Base-by-base conservation (phyloP, 2,329 filamentous ascomycete species). In the Aspergillus ochraceus region DNA sequence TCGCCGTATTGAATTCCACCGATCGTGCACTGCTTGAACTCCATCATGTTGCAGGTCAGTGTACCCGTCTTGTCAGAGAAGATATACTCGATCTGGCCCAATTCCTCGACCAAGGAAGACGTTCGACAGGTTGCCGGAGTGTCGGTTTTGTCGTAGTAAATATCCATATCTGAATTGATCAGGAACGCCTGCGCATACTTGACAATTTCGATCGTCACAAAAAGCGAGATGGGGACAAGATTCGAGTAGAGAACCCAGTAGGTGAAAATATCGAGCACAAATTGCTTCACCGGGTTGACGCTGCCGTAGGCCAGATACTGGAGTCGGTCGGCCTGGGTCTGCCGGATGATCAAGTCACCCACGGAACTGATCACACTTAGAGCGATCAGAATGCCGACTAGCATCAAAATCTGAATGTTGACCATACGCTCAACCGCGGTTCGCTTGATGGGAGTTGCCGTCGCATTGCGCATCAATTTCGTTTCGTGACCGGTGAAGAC, bases 181-280 rank as follows among this genome's bases (percentile, higher is more conserved):
- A 99, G 86, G 69, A 95, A 95, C n/a, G 92, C 95, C 67, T 97
- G 93, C 82, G 90, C 97, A 74, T 98, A 97, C 77, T 99, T 99
- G 80, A 99, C 94, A 66, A 99, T 85, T 78, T 99, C 95, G 55
- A 99, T 88, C 0, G 95, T 99, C 64, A 99, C 95, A 75, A 99
- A 99, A 3, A 99, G 88, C 30, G 94, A 98, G 70, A 99, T 97
- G 36, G 95, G 95, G 51, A 99, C 95, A 69, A 99, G 80, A 55
- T 96, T 94, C 2, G 94, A 98, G 77, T 97, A 99, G 39, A 99
- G 79, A 32, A 99, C 94, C 94, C 95, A 99, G 76, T 98, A 98
- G 1, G 96, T 99, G 71, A 97, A 90, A 72, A 99, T 90, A 77
- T 99, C 95, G 68, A 90, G 89, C 76, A 96, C 90, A 75, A 99